These are phyloP conservation scores for Gentiana macrophylla DNA, from an alignment of 257 asterid genomes.

Conservation along the genomic window DNA sequence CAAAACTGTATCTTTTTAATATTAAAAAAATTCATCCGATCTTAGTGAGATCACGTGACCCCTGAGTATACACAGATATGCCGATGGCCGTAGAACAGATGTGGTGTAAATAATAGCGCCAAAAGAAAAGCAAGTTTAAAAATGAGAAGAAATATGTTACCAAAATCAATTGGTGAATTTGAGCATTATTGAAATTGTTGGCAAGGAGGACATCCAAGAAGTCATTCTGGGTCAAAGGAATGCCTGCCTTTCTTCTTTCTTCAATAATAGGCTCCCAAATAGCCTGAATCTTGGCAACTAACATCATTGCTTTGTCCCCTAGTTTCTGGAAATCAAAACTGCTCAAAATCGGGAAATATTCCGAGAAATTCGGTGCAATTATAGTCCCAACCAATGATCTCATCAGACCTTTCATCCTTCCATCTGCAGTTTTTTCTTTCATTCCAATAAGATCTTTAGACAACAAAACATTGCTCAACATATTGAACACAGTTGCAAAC, in stretches of 20 bases:
- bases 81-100: too few relatives aligned
- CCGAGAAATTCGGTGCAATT: conserved; percentile 23
- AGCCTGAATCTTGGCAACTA: conserved; percentile 1
- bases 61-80: too few relatives aligned
- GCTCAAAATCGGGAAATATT: conserved; percentile 24
- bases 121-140: too few relatives aligned
- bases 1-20: neutral
- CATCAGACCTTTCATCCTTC: conserved; percentile 12
- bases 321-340: conserved; percentile 36
- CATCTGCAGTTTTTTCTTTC: conserved; percentile 16
- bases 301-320: conserved; percentile 5
- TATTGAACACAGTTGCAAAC: conserved; percentile 3
- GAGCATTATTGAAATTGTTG: conserved; percentile 20
- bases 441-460: conserved; percentile 18
- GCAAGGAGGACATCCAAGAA: conserved; percentile 23
- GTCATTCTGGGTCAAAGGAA: conserved; percentile 5
- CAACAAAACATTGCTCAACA: conserved; percentile 20
- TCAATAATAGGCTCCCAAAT: conserved; percentile 22
- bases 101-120: too few relatives aligned
- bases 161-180: conserved; percentile 29
- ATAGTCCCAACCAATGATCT: conserved; percentile 11
- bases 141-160: conserved; percentile 5
- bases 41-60: too few relatives aligned
- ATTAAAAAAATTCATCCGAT: too few relatives aligned
- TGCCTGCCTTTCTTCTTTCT: conserved; percentile 6